These are phyloP conservation scores for Fusarium humuli DNA, from an alignment of 2,329 filamentous ascomycete species.

Conservation along the genomic window DNA sequence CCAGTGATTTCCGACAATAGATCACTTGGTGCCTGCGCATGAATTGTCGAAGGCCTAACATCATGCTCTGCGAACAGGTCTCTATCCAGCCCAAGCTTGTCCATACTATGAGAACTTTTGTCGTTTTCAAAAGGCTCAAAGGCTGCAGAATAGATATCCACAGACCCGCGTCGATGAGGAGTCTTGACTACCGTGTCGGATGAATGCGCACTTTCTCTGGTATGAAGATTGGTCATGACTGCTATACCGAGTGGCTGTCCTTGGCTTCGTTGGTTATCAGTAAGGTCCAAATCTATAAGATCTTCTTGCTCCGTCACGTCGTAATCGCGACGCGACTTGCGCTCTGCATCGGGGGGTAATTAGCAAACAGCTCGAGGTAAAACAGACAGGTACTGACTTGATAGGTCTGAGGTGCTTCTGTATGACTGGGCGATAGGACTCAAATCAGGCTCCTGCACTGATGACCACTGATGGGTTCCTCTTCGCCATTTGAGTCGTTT, in stretches of 20 bases:
- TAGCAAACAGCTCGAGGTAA: conserved; percentile 4
- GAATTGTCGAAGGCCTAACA: neutral
- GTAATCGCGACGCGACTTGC: conserved; percentile 3
- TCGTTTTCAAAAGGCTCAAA: conserved; percentile 51
- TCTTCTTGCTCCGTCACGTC: neutral
- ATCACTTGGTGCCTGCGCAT: neutral
- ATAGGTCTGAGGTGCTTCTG: conserved; percentile 39
- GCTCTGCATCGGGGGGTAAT: conserved; percentile 20
- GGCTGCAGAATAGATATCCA: conserved; percentile 40
- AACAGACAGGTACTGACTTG: conserved; percentile 42
- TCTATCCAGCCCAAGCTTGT: conserved; percentile 5
- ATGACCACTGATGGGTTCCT: conserved; percentile 63
- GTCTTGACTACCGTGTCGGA: conserved; percentile 55
- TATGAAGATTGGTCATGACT: neutral
- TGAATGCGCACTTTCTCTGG: conserved; percentile 44
- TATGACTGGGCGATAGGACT: conserved; percentile 62
- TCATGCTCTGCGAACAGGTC: neutral
- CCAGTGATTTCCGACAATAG: neutral
- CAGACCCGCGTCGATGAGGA: conserved; percentile 44
- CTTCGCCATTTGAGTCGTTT: conserved; percentile 57
- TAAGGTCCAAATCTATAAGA: conserved; percentile 28
- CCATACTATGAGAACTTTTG: conserved; percentile 46
- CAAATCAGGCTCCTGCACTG: conserved; percentile 60
- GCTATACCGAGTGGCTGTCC: neutral
- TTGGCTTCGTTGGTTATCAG: neutral